Percentiles rank a stretch among this genome's conserved stretches.
phyloP scores from a whole-genome alignment of 495 filamentous ascomycete species.

The Aspergillus baeticus region DNA sequence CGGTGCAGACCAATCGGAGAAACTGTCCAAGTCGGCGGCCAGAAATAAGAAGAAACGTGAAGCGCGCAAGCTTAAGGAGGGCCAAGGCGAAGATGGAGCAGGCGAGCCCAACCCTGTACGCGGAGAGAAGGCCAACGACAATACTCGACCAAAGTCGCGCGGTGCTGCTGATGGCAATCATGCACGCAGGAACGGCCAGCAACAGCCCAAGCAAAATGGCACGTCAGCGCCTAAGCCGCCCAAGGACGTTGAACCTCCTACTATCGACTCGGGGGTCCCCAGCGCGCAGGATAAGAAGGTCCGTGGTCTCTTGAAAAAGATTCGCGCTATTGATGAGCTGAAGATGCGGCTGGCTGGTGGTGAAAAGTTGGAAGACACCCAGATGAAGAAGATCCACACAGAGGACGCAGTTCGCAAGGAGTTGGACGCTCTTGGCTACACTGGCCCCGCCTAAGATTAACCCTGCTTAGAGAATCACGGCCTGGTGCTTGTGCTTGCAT shows the following conservation, averaged over 20 bases:
- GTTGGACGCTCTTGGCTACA: conserved; percentile 62
- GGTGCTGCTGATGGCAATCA: conserved; percentile 23
- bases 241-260: conserved; percentile 31
- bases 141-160: conserved; percentile 58
- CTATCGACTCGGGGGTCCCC: conserved; percentile 26
- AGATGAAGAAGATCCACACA: conserved; percentile 96
- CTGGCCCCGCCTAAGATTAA: conserved; percentile 28
- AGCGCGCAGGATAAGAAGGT: conserved; percentile 81
- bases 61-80: conserved; percentile 89
- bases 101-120: conserved; percentile 58
- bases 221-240: conserved; percentile 43
- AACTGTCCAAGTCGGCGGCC: conserved; percentile 78
- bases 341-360: conserved; percentile 93
- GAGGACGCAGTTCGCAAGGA: conserved; percentile 81
- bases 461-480: neutral
- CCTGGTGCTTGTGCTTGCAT: neutral
- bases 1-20: conserved; percentile 61
- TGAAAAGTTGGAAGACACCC: conserved; percentile 96
- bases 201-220: conserved; percentile 24
- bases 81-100: conserved; percentile 39
- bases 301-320: conserved; percentile 88
- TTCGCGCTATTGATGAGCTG: conserved; percentile 93
- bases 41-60: conserved; percentile 99
- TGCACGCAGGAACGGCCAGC: conserved; percentile 31
- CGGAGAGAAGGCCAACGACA: conserved; percentile 50